Base-by-base conservation (phyloP, 495 filamentous ascomycete species). In the Beverwykella pulmonaria region DNA sequence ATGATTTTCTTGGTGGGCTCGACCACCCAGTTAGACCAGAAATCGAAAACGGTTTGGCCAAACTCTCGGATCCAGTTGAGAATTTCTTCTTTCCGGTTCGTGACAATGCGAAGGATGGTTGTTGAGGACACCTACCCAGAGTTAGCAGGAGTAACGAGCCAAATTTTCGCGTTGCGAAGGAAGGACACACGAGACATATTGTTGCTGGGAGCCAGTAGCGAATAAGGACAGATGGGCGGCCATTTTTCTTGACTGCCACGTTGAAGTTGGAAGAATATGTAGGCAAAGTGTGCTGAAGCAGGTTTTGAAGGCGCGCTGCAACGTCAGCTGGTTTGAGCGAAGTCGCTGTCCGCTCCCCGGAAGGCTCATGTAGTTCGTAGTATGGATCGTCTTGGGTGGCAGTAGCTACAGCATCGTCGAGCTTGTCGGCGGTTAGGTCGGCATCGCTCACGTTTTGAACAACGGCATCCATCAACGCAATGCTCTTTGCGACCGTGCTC, bases 1-100 rank as follows among this genome's bases (percentile, higher is more conserved):
- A 98, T 83, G 15, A 98, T 82, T 75, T 92, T 92, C 65, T 84
- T 84, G 2, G 86, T 78, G 0, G 94, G 94, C 19, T 92, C 88
- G 20, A 98, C 78, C 17, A 98, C 90, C 94, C 94, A 98, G 75
- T 98, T 98, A 49, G 83, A 77, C 88, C 91, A 97, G 71, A 98
- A 98, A 74, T 96, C 94, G 50, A 91, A 78, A 0, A 87, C 79
- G 3, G 94, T 98, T 0, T 79, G 71, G 9, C 90, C 92, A 22
- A 96, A 77, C 62, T 92, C 86, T 1, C 80, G 75, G 36, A 95
- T 79, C 94, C 92, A 97, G 44, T 82, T 79, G 23, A 88, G 61
- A 20, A 98, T 85, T 52, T 90, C 88, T 12, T 88, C 86, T 71
- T 86, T 86, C 15, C 86, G 83, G 72, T 87, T 88, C 57, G 87